phyloP scores from a whole-genome alignment of 495 filamentous ascomycete species.

The Hyaloscypha finlandica region DNA sequence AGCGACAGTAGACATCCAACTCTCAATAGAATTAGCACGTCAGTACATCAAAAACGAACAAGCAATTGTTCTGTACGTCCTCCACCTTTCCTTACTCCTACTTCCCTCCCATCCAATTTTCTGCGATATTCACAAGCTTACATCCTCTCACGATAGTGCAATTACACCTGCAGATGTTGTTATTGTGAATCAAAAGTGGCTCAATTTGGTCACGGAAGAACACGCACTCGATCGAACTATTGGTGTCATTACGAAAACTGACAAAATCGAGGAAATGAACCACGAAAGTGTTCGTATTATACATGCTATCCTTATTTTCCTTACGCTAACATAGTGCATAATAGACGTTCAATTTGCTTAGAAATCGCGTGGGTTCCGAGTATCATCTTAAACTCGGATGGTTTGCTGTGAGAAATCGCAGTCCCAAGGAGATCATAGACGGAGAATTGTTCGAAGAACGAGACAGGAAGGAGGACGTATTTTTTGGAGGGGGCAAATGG shows the following conservation, averaged over 20 bases:
- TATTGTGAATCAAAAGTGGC: constrained; percentile 38
- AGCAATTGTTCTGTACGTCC: constrained; percentile 46
- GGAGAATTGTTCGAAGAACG: constrained; percentile 17
- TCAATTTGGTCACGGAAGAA: constrained; percentile 36
- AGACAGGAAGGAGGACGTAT: constrained; percentile 15
- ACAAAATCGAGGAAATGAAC: constrained; percentile 44
- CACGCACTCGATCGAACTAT: constrained; percentile 44
- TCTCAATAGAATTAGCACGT: constrained; percentile 39
- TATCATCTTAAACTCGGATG: constrained; percentile 50
- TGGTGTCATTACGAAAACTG: constrained; percentile 49
- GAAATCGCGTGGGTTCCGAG: constrained; percentile 33
- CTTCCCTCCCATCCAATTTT: constrained; percentile 30
- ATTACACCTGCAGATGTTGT: constrained; percentile 36
- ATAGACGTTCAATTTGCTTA: constrained; percentile 18
- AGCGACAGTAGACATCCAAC: constrained; percentile 15
- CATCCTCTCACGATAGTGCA: constrained; percentile 27
- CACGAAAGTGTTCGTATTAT: constrained; percentile 34
- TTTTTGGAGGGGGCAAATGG: constrained; percentile 17
- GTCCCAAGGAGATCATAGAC: constrained; percentile 38
- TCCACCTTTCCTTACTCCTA: constrained; percentile 24
- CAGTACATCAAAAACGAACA: constrained; percentile 47
- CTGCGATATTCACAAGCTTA: constrained; percentile 30
- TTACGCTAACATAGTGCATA: neutral
- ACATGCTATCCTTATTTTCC: constrained; percentile 7
- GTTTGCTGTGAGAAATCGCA: constrained; percentile 54